Evolutionary conservation across 495 filamentous ascomycete species (phyloP).

Genomic region (Penicillium pulvis): DNA sequence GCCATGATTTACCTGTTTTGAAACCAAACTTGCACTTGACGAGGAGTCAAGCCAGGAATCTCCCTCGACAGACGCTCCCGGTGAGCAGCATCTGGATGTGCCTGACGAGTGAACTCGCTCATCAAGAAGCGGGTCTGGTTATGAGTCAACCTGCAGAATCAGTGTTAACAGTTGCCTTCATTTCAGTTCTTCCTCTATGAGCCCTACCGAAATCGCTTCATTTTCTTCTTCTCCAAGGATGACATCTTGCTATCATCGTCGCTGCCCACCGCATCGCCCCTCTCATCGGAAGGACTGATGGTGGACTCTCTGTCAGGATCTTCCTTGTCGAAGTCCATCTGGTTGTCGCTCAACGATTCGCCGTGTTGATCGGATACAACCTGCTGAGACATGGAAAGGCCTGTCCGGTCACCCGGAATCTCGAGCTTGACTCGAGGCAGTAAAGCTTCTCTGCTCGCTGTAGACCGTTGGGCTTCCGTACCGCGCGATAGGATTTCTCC

Average conservation of each 20-base stretch:
- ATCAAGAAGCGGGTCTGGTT: conserved; percentile 96
- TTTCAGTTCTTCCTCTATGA: background rate
- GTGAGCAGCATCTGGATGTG: conserved; percentile 93
- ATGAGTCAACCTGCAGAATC: conserved; percentile 74
- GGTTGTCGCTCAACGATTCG: conserved; percentile 20
- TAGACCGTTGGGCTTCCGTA: background rate
- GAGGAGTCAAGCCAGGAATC: conserved; percentile 88
- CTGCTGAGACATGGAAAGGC: conserved; percentile 21
- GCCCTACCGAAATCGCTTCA: conserved; percentile 91
- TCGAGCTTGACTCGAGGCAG: conserved; percentile 27
- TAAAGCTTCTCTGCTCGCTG: conserved; percentile 17
- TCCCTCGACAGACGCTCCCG: conserved; percentile 86
- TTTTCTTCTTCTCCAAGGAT: conserved; percentile 78
- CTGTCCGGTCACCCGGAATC: conserved; percentile 18
- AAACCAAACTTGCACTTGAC: conserved; percentile 98
- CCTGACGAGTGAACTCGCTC: conserved; percentile 95
- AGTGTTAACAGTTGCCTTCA: conserved; percentile 5
- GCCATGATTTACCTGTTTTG: conserved; percentile 79
- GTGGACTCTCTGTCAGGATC: conserved; percentile 31
- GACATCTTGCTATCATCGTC: conserved; percentile 29
- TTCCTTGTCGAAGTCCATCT: conserved; percentile 21
- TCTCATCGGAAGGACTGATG: conserved; percentile 39
- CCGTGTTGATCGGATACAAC: conserved; percentile 18
- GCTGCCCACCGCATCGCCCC: conserved; percentile 27
- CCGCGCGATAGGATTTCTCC: conserved; percentile 22